Base-by-base conservation (phyloP, 495 filamentous ascomycete genomes). In the Lasiosphaeria ovina region DNA sequence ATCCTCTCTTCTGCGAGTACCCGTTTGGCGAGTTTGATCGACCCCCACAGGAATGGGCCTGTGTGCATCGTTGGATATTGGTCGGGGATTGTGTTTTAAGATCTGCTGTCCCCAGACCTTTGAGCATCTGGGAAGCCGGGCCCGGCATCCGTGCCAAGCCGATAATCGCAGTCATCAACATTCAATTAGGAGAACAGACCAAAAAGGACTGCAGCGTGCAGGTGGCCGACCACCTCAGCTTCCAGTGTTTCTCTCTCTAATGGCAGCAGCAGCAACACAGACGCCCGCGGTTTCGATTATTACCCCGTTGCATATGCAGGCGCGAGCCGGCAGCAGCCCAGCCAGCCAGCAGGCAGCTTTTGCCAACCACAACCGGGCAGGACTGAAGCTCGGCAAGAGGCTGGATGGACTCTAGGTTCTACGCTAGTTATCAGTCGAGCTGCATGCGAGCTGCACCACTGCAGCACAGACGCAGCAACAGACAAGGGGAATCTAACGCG, bases 81-180 rank as follows among this genome's bases (percentile, higher is more conserved):
- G 53, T 53, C 62, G 57, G 57, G 62, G 62, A 33, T 64, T 52
- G 36, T 60, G 57, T 57, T 58, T 60, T 64, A 64, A 49, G 62
- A 64, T 64, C 62, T 34, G 44, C 59, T 36, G 5, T 35, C 34
- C 52, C 54, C 34, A 16, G 31, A 55, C 3, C 32, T n/a, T 54
- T 34, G 50, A 12, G 11, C 38, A 17, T 35, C 40, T 35, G 51
- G 51, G 56, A 53, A 59, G 2, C 40, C 50, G 44, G 55, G 51
- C 50, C 55, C 55, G 55, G 32, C 42, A 50, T 35, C 54, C 58
- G 58, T 54, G 16, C 44, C 44, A 47, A 11, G 12, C 8, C 44
- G 16, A 47, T 14, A n/a, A 7, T 8, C 7, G 38, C 12, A 12
- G 38, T 12, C 38, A 7, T 42, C 12, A 12, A 12, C 44, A 5